These are phyloP conservation scores for Russula vinacea DNA, from an alignment of 768 basidiomycete genomes.

Conservation along the genomic window DNA sequence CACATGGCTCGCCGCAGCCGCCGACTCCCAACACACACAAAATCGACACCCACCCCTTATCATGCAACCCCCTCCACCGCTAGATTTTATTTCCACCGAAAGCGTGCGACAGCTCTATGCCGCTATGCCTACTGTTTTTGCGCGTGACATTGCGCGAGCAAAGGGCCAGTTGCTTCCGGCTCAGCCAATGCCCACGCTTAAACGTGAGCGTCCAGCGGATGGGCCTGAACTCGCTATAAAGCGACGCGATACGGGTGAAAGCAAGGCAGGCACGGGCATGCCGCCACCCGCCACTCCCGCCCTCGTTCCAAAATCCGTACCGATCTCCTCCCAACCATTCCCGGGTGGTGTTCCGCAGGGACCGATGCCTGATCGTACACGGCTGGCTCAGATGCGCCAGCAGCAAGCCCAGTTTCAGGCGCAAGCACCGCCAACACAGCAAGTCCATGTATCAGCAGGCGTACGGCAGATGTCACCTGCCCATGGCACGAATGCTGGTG, in stretches of 20 bases:
- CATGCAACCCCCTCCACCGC: constrained; percentile 51
- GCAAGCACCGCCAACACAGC: constrained; percentile 12
- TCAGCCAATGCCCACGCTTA: constrained; percentile 41
- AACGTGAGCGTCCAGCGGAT: constrained; percentile 56
- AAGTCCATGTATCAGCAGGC: constrained; percentile 7
- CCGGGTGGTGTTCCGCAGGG: constrained; percentile 2
- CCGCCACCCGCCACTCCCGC: constrained; percentile 30
- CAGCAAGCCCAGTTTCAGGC: constrained; percentile 24
- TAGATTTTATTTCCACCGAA: constrained; percentile 53
- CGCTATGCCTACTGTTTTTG: constrained; percentile 58
- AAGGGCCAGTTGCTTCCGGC: constrained; percentile 33
- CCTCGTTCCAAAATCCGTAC: constrained; percentile 13
- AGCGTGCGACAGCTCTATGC: constrained; percentile 63
- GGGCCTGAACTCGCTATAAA: constrained; percentile 55
- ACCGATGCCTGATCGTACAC: constrained; percentile 17
- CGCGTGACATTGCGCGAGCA: constrained; percentile 42
- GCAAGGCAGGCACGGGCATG: constrained; percentile 41
- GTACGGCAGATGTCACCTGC: constrained; percentile 26
- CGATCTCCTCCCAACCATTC: constrained; percentile 12
- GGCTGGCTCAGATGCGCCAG: constrained; percentile 21
- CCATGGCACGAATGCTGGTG: constrained; percentile 15
- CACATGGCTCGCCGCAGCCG: constrained; percentile 65
- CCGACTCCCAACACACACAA: constrained; percentile 44
- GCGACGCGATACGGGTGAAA: constrained; percentile 67
- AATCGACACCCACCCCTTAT: constrained; percentile 46